A percentile compares a stretch with the other conserved stretches of the same genome.
These are phyloP conservation scores for Neofusicoccum kwambonambiense DNA, from an alignment of 2,329 filamentous ascomycete species.

Conservation along the genomic window DNA sequence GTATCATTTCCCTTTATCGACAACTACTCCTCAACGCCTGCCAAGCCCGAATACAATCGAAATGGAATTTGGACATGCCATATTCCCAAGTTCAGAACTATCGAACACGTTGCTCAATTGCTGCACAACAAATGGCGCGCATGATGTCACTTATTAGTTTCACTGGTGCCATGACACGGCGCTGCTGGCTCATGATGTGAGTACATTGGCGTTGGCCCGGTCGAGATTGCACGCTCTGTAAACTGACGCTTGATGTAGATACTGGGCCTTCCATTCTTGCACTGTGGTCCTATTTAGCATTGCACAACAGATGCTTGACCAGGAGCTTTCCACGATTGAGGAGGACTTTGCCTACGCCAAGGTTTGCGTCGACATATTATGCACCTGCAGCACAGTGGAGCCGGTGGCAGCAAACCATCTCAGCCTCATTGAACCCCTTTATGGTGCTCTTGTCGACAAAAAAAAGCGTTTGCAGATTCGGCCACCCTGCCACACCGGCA, in stretches of 20 bases:
- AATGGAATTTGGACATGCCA: conserved; percentile 27
- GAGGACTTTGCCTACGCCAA: conserved; percentile 34
- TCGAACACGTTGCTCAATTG: conserved; percentile 33
- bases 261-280: conserved; percentile 37
- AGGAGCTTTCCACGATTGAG: conserved; percentile 29
- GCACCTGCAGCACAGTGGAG: conserved; percentile 31
- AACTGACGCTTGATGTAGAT: conserved; percentile 22
- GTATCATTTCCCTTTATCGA: conserved; percentile 36
- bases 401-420: conserved; percentile 35
- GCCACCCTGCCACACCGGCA: conserved; percentile 27
- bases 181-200: conserved; percentile 41
- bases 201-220: conserved; percentile 3
- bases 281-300: conserved; percentile 36
- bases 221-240: not conserved
- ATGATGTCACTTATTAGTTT: conserved; percentile 35
- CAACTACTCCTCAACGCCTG: conserved; percentile 34
- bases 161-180: conserved; percentile 34
- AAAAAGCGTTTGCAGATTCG: not conserved
- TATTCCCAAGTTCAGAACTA: conserved; percentile 29
- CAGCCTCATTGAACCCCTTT: conserved; percentile 34
- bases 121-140: conserved; percentile 36
- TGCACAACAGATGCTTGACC: conserved; percentile 35
- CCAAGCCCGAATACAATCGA: conserved; percentile 24
- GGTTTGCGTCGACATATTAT: conserved; percentile 37
- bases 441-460: conserved; percentile 29